phyloP scores from a whole-genome alignment of 805 yeast species.

The Wickerhamomyces canadensis region DNA sequence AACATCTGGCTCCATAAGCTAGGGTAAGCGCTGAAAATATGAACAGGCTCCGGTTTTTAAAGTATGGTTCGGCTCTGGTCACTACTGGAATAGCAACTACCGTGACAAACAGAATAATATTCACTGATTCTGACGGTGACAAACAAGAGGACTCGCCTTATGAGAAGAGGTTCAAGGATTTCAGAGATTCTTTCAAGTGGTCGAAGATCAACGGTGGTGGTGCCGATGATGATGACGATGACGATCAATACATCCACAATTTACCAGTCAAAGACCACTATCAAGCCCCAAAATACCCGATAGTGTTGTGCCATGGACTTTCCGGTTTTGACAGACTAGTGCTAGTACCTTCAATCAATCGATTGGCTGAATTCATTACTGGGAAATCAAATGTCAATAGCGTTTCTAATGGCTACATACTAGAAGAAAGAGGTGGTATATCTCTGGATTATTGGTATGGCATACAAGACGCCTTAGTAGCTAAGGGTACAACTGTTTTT shows the following conservation, averaged over 20 bases:
- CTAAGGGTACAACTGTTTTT: conserved; percentile 60
- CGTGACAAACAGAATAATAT: conserved; percentile 4
- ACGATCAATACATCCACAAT: too few species aligned
- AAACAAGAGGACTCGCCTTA: conserved; percentile 8
- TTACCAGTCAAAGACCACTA: conserved; percentile 33
- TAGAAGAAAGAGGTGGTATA: conserved; percentile 28
- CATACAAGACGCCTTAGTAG: conserved; percentile 52
- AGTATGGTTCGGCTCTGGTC: conserved; percentile 5
- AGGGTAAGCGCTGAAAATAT: too few species aligned
- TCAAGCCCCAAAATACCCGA: conserved; percentile 61
- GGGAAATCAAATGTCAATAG: conserved; percentile 5
- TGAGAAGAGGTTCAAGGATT: conserved; percentile 4
- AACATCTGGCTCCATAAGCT: too few species aligned
- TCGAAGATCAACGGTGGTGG: conserved; percentile 5
- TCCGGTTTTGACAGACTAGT: conserved; percentile 67
- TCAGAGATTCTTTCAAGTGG: conserved; percentile 9
- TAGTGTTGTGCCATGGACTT: conserved; percentile 82
- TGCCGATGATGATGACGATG: too few species aligned
- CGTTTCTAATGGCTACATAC: conserved; percentile 13
- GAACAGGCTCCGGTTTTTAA: conserved; percentile 3
- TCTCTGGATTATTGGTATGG: conserved; percentile 80
- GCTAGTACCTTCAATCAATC: conserved; percentile 37
- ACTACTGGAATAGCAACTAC: conserved; percentile 8
- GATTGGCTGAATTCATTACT: conserved; percentile 18
- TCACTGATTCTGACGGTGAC: conserved; percentile 7